phyloP scores from a whole-genome alignment of 257 asterid genomes.

The Apocynum venetum region DNA sequence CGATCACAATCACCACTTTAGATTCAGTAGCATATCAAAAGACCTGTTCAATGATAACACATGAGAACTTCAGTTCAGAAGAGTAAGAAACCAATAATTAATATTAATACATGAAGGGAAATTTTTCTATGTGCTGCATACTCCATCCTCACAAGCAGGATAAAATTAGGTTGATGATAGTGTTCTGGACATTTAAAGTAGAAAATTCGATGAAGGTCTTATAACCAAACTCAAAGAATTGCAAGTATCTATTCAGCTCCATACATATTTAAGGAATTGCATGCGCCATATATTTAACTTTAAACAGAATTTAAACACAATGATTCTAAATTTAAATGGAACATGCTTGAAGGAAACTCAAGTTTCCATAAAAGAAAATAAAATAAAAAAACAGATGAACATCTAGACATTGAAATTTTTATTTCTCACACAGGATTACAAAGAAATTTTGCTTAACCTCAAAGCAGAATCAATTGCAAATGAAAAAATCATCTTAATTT shows the following conservation, averaged over 20 bases:
- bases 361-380: background rate
- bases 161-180: background rate
- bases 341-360: background rate
- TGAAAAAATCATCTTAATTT: background rate
- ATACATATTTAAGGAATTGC: background rate
- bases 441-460: background rate
- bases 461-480: no score
- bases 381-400: background rate
- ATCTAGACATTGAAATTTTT: background rate
- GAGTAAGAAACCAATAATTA: background rate
- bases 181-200: background rate
- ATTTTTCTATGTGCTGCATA: background rate
- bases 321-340: no score
- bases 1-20: background rate
- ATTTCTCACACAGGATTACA: background rate
- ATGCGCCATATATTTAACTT: background rate
- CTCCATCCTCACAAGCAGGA: background rate
- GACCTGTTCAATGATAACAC: no score
- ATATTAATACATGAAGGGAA: no score
- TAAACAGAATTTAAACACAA: background rate
- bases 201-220: background rate
- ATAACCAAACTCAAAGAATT: background rate
- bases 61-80: background rate
- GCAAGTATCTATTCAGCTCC: background rate
- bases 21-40: background rate